Base-by-base conservation (phyloP, 208 protist species). In the Wallacemonas sp. region DNA sequence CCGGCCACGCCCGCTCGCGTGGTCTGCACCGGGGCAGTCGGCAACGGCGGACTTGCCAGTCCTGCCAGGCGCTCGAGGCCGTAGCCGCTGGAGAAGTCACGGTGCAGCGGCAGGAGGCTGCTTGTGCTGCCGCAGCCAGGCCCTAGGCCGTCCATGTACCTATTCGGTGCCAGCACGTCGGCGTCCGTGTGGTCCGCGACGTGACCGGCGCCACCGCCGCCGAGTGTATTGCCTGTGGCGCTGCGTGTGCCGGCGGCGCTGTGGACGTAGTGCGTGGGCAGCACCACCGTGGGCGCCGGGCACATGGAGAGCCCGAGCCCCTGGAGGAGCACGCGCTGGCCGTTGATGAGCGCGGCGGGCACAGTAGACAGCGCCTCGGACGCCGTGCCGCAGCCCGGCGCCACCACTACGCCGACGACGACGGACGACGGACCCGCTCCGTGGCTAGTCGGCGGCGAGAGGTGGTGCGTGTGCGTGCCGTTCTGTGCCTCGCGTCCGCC, bases 221-320 rank as follows among this genome's bases (percentile, higher is more conserved):
- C n/a, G n/a, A n/a, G n/a, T n/a, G n/a, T n/a, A n/a, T n/a, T n/a
- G n/a, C n/a, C n/a, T n/a, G n/a, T n/a, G n/a, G n/a, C n/a, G n/a
- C n/a, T n/a, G n/a, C n/a, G n/a, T n/a, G 57, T 25, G 8, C 44
- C 25, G 12, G 16, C 11, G 5, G 38, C 18, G 41, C 2, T 20
- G 16, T 22, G 23, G n/a, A 12, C 0, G 65, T 44, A 70, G 39
- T 70, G 70, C 33, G 48, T 67, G 16, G 50, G 76, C 76, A 11
- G 80, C 26, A 76, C 79, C 4, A 86, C 75, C 10, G 62, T 61
- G 10, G 66, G 45, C n/a, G 74, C n/a, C 0, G 67, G 61, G 44
- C 70, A 79, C 11, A 52, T 59, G 42, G 67, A 74, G 42, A 86
- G 72, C n/a, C 76, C 80, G 8, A 86, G 72, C 12, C 80, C 80